Conservation (phyloP, 352 stramenopile genomes). For the Aphanomyces euteiches region DNA sequence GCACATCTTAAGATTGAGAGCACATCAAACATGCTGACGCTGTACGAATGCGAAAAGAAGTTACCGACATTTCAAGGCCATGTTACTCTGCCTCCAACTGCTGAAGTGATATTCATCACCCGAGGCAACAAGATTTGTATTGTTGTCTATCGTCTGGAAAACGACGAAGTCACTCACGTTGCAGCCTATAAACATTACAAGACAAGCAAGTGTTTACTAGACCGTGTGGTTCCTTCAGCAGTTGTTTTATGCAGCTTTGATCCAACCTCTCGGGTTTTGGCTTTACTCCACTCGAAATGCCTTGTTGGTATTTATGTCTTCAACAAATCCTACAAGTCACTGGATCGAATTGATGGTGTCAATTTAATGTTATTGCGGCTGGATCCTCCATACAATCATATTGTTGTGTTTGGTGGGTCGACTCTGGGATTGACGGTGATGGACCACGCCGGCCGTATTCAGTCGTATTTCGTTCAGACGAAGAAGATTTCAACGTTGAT, state of each 20-base stretch:
- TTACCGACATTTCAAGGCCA: neutral
- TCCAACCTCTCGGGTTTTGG: slow-evolving; percentile 2
- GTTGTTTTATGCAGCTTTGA: slow-evolving; percentile 10
- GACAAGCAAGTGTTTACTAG: too few species aligned
- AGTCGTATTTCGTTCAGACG: slow-evolving; percentile 22
- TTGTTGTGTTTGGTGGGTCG: slow-evolving; percentile 26
- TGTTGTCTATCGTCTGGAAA: neutral
- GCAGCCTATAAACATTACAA: neutral
- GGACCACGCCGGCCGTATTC: neutral
- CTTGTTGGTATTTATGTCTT: slow-evolving; percentile 21
- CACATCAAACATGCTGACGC: too few species aligned
- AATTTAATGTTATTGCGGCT: neutral
- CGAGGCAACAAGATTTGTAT: neutral
- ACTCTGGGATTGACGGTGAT: slow-evolving; percentile 10
- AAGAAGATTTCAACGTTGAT: slow-evolving; percentile 5
- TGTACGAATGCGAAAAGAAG: too few species aligned
- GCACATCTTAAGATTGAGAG: too few species aligned
- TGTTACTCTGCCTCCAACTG: neutral
- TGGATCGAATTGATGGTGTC: slow-evolving; percentile 7
- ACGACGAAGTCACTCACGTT: neutral
- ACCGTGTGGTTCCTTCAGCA: neutral
- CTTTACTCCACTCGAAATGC: slow-evolving; percentile 3
- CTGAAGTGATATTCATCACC: neutral
- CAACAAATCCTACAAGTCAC: slow-evolving; percentile 27
- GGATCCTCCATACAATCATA: neutral